Evolutionary conservation across 306 rosid genomes (phyloP), one percentile per base, ranked within the genome.

Genomic region (Sphenostylis stenocarpa): DNA sequence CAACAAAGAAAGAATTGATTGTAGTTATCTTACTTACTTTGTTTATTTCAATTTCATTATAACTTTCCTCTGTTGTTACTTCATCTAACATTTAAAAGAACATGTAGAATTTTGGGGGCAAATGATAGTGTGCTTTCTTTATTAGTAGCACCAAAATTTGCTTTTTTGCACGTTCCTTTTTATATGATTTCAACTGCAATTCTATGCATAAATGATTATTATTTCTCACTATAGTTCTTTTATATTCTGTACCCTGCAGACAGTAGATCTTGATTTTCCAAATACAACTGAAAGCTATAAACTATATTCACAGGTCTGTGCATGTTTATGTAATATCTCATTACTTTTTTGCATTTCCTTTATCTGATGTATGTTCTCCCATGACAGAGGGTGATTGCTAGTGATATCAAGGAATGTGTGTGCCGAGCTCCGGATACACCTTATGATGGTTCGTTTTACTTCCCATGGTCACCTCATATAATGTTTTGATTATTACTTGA

Each of bases 401-500:
- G 98, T 88, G 99, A 96, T 81, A 91, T 96, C 84, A 96, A 92
- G 87, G 98, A 96, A 81, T 92, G 96, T 17, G 99, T 96, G 83
- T 96, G 99, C 29, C 90, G 98, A 58, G 98, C 99, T 7, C 99
- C 98, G n/a, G 98, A 93, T 88, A 91, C 97, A 73, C 94, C 99
- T 43, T 96, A 91, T 73, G 98, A 91, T 91, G 99, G 98, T 96
- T 84, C 66, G 94, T 79, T 57, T n/a, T 33, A 67, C 77, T 64
- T 68, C 31, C 39, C 65, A 3, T 62, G 76, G 75, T 70, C 81
- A n/a, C 55, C 23, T 21, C n/a, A 24, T 51, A 12, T 16, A 20
- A 47, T 83, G 71, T 82, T 67, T 68, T 34, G 64, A 67, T 43
- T 41, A 13, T 43, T 56, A 43, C 31, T 63, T 43, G 51, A 43